Conservation (phyloP, 148 eudicot species). For the Camellia lanceoleosa region DNA sequence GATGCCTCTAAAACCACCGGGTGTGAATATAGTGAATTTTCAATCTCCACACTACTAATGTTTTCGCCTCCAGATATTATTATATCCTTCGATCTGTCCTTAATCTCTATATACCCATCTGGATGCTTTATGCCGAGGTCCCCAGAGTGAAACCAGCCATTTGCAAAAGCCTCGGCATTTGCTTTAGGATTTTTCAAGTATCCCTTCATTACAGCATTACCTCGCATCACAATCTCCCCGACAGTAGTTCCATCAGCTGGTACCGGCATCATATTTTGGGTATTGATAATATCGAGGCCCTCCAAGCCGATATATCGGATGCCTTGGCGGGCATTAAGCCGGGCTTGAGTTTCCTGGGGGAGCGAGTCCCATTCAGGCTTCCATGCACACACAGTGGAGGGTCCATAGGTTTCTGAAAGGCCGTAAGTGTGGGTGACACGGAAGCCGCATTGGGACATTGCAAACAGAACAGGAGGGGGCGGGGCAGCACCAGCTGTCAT, state of each 20-base stretch:
- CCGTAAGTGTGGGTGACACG: conserved; percentile 90
- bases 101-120: conserved; percentile 83
- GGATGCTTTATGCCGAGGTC: conserved; percentile 87
- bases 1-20: conserved; percentile 70
- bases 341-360: conserved; percentile 67
- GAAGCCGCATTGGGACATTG: conserved; percentile 74
- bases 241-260: conserved; percentile 78
- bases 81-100: conserved; percentile 88
- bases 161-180: conserved; percentile 72
- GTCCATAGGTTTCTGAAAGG: conserved; percentile 89
- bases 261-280: conserved; percentile 67
- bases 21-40: conserved; percentile 64
- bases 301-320: conserved; percentile 68
- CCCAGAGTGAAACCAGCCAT: conserved; percentile 90
- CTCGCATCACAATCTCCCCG: conserved; percentile 83
- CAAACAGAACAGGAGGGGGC: conserved; percentile 72
- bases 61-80: conserved; percentile 96
- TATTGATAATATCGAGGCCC: conserved; percentile 61
- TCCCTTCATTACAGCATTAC: conserved; percentile 91
- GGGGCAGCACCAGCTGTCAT: conserved; percentile 99
- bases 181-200: conserved; percentile 88
- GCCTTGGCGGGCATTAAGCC: conserved; percentile 80
- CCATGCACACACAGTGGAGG: conserved; percentile 93
- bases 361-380: conserved; percentile 91
- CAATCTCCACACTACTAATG: conserved; percentile 89